These are phyloP conservation scores for Eimeria zaria DNA, from an alignment of 169 alveolate genomes.

Conservation along the genomic window DNA sequence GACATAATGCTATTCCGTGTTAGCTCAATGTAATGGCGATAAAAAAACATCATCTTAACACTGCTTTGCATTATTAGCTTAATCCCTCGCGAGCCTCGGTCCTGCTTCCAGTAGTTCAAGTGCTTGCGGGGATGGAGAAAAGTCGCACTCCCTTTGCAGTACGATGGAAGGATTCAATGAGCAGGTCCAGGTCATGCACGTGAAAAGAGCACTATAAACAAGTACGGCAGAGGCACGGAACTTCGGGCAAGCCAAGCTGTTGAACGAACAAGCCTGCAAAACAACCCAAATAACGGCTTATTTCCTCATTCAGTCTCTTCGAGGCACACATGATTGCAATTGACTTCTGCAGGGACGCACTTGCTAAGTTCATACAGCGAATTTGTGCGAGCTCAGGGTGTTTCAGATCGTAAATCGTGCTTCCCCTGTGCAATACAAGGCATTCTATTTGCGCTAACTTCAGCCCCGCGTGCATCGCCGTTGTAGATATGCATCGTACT, in stretches of 20 bases:
- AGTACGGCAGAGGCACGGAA: not conserved
- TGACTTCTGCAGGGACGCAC: not conserved
- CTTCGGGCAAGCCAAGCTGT: not conserved
- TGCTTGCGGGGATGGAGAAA: not conserved
- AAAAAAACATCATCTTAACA: not conserved
- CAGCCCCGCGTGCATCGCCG: not conserved
- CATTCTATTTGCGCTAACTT: not conserved
- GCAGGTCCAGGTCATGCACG: not conserved
- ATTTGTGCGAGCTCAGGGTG: not conserved
- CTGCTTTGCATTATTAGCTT: not conserved
- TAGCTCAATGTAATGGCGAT: not conserved
- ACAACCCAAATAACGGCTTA: not conserved
- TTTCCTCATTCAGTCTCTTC: not conserved
- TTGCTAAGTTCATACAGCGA: not conserved
- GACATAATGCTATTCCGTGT: not conserved
- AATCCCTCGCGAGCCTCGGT: not conserved
- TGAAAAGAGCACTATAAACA: not conserved
- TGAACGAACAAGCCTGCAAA: not conserved
- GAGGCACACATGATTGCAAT: not conserved
- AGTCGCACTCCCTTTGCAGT: not conserved
- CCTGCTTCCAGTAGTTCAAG: not conserved
- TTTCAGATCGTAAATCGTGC: not conserved
- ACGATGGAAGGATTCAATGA: not conserved
- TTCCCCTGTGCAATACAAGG: not conserved
- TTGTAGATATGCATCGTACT: not conserved